These are phyloP conservation scores for Simplicillium sp. DNA, from an alignment of 2,329 filamentous ascomycete species.

Conservation along the genomic window DNA sequence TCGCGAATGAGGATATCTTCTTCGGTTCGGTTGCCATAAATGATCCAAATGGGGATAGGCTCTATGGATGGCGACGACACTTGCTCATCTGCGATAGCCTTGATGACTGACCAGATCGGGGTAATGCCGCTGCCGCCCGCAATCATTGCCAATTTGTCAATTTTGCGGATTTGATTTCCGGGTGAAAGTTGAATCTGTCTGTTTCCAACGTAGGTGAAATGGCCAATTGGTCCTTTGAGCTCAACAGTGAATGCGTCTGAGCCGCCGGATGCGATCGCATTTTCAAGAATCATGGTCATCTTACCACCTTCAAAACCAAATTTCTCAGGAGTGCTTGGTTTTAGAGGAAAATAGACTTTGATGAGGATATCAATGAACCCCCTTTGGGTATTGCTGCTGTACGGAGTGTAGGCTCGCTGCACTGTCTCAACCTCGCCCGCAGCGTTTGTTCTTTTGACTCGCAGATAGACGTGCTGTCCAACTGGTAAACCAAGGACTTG, in stretches of 20 bases:
- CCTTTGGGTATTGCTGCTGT: slow-evolving; percentile 47
- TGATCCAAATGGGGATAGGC: not conserved
- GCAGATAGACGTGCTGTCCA: slow-evolving; percentile 74
- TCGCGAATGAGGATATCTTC: not conserved
- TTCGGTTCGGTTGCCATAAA: not conserved
- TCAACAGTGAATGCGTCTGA: not conserved
- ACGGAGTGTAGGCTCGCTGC: slow-evolving; percentile 73
- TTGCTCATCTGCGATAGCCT: not conserved
- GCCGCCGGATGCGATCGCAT: not conserved
- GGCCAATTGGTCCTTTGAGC: not conserved
- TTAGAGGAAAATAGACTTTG: slow-evolving; percentile 61
- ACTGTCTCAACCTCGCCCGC: slow-evolving; percentile 49
- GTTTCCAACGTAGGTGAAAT: not conserved
- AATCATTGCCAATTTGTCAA: not conserved
- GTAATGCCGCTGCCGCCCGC: not conserved
- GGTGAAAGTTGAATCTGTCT: not conserved
- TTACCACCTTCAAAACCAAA: not conserved
- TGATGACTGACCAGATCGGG: not conserved
- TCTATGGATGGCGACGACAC: not conserved
- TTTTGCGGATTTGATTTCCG: not conserved
- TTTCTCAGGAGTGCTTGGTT: not conserved
- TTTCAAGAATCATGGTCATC: not conserved
- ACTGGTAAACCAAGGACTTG: slow-evolving; percentile 64
- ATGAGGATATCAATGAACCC: slow-evolving; percentile 63
- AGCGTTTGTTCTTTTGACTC: slow-evolving; percentile 49